Base-by-base conservation (phyloP, 495 filamentous ascomycete species). In the Penicillium pulvis region DNA sequence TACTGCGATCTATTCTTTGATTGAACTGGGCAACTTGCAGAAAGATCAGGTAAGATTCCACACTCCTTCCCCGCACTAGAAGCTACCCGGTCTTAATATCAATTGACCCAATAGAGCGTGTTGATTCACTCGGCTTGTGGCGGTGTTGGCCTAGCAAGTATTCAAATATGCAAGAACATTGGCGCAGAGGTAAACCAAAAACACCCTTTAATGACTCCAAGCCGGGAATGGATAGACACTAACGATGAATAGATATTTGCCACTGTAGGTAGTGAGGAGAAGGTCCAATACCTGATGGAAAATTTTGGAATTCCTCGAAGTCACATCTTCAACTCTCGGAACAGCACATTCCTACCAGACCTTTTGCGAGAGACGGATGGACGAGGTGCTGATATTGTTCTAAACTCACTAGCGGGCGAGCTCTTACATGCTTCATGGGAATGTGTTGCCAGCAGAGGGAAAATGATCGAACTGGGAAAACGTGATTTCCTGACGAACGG, bases 241-340 rank as follows among this genome's bases (percentile, higher is more conserved):
- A 23, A 23, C 20, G 20, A 2, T 23, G 20, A 23, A 23, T 1
- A 23, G 20, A 66, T 78, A 7, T 76, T 58, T 58, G 62, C 65
- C 0, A 72, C 69, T 0, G 69, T 86, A 0, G 78, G 85, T 0
- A 75, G 55, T 3, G 47, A 70, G 0, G 71, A 75, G 16, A 80
- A 85, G 58, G 57, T 67, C 0, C 11, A 23, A 23, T 23, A 23
- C 20, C 20, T 23, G 1, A 23, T 23, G 20, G 20, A 23, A 23
- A 23, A 23, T 23, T 23, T 23, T 23, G 20, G 20, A 23, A 23
- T 23, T 23, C 20, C 20, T 23, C 20, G 20, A 1, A 23, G 68
- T 26, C 67, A 57, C 17, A 71, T 76, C 16, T 67, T 77, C 39
- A 49, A 41, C 11, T 64, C 60, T 11, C 41, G 62, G 10, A 56